Evolutionary conservation across 768 basidiomycete genomes (phyloP), one percentile per base, ranked within the genome.

Genomic region (Vararia minispora): DNA sequence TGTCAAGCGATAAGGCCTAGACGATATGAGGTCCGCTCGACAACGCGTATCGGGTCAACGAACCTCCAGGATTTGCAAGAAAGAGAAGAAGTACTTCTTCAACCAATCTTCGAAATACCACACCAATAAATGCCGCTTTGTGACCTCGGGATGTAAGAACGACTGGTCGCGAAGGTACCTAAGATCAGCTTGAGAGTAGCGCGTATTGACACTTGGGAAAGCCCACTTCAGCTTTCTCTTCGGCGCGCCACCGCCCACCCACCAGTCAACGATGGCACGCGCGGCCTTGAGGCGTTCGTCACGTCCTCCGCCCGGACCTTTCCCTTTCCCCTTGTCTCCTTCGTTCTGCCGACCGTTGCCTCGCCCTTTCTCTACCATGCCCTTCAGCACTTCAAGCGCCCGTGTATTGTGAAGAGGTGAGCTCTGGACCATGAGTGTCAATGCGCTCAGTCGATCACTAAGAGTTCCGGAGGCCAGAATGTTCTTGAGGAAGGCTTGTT

Each of bases 61-160:
- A 28, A 84, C 88, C 72, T 99, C 94, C 13, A 97, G 74, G 27
- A 86, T 76, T 55, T 94, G 87, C 3, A 98, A 71, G 27, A 95
- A 59, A 2, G 79, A 79, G 61, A 94, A 98, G 63, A 95, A 97
- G 58, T 82, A 98, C 47, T 90, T 91, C 61, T 99, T 99, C 35
- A 97, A 57, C 86, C 89, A 97, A 51, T 98, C 94, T 58, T 99
- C 95, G 57, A 95, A 98, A 44, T 81, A 82, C 80, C 85, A 98
- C 3, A 81, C 41, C 5, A 91, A 50, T 0, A 97, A 59, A 54
- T 86, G 74, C 36, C 74, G 66, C 40, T 92, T 84, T 0, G 80
- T 78, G 21, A 74, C 65, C 13, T 61, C 58, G 0, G 74, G 69
- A 54, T 81, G 79, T 1, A 63, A 55, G 36, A 88, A 56, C 10